Percentiles rank a stretch among this genome's conserved stretches.
phyloP scores from a whole-genome alignment of 192 early-diverging fungal species.

The Chytriomyces confervae region DNA sequence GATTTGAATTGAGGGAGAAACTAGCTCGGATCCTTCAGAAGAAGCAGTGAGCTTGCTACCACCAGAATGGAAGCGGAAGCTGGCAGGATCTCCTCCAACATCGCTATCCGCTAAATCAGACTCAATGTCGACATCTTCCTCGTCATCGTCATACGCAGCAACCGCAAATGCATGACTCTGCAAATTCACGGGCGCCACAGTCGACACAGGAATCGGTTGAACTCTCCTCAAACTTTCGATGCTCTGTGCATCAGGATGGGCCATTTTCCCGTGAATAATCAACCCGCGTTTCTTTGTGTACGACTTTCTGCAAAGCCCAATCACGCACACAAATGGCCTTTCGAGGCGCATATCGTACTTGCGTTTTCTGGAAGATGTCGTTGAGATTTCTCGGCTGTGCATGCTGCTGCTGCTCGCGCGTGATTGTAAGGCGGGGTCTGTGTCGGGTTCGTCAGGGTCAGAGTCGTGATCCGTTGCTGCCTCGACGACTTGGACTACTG shows the following conservation, averaged over 20 bases:
- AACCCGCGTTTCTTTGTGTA: conserved; percentile 30
- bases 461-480: background rate
- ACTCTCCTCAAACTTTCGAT: conserved; percentile 15
- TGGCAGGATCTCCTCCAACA: background rate
- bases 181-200: too few relatives aligned
- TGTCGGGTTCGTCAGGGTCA: background rate
- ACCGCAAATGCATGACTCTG: too few relatives aligned
- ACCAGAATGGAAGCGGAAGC: background rate
- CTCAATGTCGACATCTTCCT: conserved; percentile 13
- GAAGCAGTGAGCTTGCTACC: background rate
- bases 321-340: conserved; percentile 25
- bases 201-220: background rate
- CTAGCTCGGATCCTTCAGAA: background rate
- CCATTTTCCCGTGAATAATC: conserved; percentile 24
- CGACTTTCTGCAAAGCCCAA: conserved; percentile 17
- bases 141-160: background rate
- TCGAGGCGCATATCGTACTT: conserved; percentile 15
- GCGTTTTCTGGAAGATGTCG: conserved; percentile 1
- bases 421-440: background rate
- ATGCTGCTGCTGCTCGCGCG: background rate
- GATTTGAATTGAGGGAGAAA: conserved; percentile 8
- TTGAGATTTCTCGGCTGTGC: background rate
- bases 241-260: conserved; percentile 23
- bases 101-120: background rate
- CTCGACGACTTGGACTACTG: background rate